phyloP scores from a whole-genome alignment of 2,329 filamentous ascomycete species.

The Orbilia quercus region DNA sequence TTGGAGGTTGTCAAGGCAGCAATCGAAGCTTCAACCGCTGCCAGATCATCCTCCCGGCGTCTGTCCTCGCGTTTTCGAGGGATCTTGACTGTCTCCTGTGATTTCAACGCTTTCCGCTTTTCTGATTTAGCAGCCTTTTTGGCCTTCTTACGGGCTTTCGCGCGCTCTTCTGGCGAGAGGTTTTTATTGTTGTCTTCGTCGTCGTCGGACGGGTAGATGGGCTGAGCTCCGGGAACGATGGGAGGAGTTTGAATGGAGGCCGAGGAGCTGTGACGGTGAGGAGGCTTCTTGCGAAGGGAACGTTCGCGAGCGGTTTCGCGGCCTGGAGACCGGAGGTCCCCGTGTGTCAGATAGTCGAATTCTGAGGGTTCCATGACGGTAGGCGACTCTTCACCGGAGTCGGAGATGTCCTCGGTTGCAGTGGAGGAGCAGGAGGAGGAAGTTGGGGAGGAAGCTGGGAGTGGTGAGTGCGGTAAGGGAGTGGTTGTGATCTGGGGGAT shows the following conservation, averaged over 20 bases:
- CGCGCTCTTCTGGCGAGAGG: slow-evolving; percentile 40
- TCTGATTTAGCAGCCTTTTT: slow-evolving; percentile 53
- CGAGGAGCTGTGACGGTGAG: slow-evolving; percentile 41
- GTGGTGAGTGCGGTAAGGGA: slow-evolving; percentile 27
- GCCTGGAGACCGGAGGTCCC: slow-evolving; percentile 49
- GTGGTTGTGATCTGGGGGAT: slow-evolving; percentile 47
- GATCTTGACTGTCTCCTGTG: slow-evolving; percentile 46
- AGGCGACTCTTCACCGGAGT: slow-evolving; percentile 50
- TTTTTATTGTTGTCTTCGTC: slow-evolving; percentile 46
- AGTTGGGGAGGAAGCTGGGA: slow-evolving; percentile 23
- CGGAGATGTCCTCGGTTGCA: slow-evolving; percentile 54
- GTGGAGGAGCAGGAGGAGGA: slow-evolving; percentile 41
- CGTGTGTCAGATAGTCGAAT: slow-evolving; percentile 47
- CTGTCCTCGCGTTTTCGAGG: slow-evolving; percentile 52
- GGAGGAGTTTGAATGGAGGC: slow-evolving; percentile 30
- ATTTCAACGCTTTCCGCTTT: slow-evolving; percentile 44
- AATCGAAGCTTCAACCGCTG: slow-evolving; percentile 45
- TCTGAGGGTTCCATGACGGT: slow-evolving; percentile 51
- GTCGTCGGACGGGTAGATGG: slow-evolving; percentile 44
- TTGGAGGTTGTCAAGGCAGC: slow-evolving; percentile 38
- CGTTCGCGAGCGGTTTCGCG: slow-evolving; percentile 52
- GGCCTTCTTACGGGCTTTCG: slow-evolving; percentile 51
- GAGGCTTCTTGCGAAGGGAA: slow-evolving; percentile 50
- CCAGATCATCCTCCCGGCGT: slow-evolving; percentile 46
- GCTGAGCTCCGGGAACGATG: slow-evolving; percentile 28